These are phyloP conservation scores for Shiraia sp. DNA, from an alignment of 2,329 filamentous ascomycete genomes.

Conservation along the genomic window DNA sequence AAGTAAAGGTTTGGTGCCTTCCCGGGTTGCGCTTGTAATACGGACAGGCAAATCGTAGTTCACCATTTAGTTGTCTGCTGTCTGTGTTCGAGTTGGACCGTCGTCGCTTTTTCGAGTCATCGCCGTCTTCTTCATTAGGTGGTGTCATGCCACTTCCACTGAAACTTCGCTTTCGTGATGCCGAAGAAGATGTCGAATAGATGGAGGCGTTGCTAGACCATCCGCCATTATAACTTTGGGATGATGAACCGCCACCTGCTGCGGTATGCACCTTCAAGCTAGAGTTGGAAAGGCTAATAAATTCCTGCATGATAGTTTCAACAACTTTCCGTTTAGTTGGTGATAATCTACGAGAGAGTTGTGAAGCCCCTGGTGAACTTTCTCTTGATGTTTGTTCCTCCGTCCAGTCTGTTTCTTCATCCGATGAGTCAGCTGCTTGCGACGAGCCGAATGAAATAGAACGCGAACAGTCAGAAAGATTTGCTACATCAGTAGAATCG, in stretches of 20 bases:
- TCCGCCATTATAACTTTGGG: slow-evolving; percentile 4
- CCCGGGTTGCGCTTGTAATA: slow-evolving; percentile 31
- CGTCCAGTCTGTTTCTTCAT: slow-evolving; percentile 30
- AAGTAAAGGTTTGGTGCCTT: slow-evolving; percentile 28
- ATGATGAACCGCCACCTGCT: slow-evolving; percentile 10
- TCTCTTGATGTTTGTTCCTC: slow-evolving; percentile 22
- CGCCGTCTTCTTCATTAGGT: slow-evolving; percentile 22
- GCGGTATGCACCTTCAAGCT: slow-evolving; percentile 8
- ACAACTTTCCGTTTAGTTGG: slow-evolving; percentile 23
- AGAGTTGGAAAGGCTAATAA: slow-evolving; percentile 19
- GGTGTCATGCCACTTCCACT: slow-evolving; percentile 22
- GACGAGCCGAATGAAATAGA: slow-evolving; percentile 27
- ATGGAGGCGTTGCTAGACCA: slow-evolving; percentile 14
- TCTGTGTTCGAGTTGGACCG: slow-evolving; percentile 15
- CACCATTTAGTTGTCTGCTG: slow-evolving; percentile 10
- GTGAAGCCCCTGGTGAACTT: slow-evolving; percentile 17
- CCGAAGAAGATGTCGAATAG: slow-evolving; percentile 18
- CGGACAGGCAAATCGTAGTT: slow-evolving; percentile 25
- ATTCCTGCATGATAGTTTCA: slow-evolving; percentile 24
- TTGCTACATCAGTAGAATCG: slow-evolving; percentile 15
- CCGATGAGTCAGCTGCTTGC: slow-evolving; percentile 17
- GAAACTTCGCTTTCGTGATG: slow-evolving; percentile 25
- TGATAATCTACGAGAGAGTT: slow-evolving; percentile 20
- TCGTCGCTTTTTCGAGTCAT: slow-evolving; percentile 26
- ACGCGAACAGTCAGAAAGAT: slow-evolving; percentile 20